Evolutionary conservation across 1,284 basidiomycete species (phyloP).

Genomic region (Tilletiopsis washingtonensis): DNA sequence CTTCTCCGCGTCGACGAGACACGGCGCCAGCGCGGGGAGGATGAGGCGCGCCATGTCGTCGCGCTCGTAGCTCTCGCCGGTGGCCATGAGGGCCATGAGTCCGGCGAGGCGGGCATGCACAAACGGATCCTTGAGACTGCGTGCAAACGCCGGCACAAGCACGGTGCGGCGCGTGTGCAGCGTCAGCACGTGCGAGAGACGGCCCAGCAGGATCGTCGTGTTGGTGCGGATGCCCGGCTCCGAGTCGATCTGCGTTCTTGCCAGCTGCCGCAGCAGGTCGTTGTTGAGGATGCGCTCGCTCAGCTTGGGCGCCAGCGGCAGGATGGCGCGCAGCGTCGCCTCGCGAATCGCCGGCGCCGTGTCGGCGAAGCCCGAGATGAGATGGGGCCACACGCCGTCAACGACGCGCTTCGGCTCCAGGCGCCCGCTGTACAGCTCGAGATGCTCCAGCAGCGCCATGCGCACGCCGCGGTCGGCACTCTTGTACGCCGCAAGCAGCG

Average conservation of each 20-base stretch:
- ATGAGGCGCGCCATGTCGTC: slow-evolving; percentile 32
- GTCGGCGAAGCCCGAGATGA: slow-evolving; percentile 92
- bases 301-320: slow-evolving; percentile 68
- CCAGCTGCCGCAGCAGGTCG: slow-evolving; percentile 83
- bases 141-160: slow-evolving; percentile 84
- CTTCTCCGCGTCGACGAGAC: slow-evolving; percentile 40
- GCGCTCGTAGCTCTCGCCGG: slow-evolving; percentile 70
- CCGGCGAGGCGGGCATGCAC: slow-evolving; percentile 89
- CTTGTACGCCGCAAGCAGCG: slow-evolving; percentile 33
- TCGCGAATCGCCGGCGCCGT: slow-evolving; percentile 88
- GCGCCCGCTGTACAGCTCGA: slow-evolving; percentile 76
- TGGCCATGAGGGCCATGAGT: slow-evolving; percentile 91
- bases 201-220: slow-evolving; percentile 89
- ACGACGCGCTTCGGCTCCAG: slow-evolving; percentile 74
- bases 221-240: slow-evolving; percentile 95
- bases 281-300: slow-evolving; percentile 91
- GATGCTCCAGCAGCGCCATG: slow-evolving; percentile 82
- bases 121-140: slow-evolving; percentile 83
- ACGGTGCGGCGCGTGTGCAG: slow-evolving; percentile 89
- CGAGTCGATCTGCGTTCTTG: slow-evolving; percentile 81
- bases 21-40: slow-evolving; percentile 35
- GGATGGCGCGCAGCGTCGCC: slow-evolving; percentile 82
- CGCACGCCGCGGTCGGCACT: slow-evolving; percentile 71
- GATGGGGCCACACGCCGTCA: slow-evolving; percentile 85
- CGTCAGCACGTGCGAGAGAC: slow-evolving; percentile 74